These are phyloP conservation scores for Anacardium occidentale DNA, from an alignment of 345 rosid species.

Conservation along the genomic window DNA sequence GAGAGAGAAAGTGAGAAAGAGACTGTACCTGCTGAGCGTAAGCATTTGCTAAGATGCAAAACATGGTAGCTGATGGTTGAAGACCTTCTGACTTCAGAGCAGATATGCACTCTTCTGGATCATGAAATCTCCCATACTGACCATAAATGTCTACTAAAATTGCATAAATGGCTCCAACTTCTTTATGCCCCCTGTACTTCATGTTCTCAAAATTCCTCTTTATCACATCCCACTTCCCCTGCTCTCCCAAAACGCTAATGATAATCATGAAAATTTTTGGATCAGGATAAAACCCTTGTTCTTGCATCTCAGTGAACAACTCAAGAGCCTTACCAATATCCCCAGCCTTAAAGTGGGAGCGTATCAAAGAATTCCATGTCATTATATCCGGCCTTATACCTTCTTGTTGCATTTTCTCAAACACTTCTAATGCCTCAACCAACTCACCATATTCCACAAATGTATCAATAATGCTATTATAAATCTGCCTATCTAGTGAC, in stretches of 20 bases:
- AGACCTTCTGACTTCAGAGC: constrained; percentile 55
- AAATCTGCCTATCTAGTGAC: constrained; percentile 49
- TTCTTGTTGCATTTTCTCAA: constrained; percentile 44
- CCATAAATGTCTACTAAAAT: constrained; percentile 60
- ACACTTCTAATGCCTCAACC: constrained; percentile 49
- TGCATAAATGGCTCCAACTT: constrained; percentile 45
- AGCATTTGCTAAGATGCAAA: constrained; percentile 68
- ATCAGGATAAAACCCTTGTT: constrained; percentile 60
- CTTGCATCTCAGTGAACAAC: constrained; percentile 55
- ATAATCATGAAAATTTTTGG: constrained; percentile 53
- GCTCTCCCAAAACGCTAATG: constrained; percentile 58
- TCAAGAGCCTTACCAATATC: constrained; percentile 43
- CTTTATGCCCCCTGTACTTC: constrained; percentile 39
- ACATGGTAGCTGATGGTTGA: constrained; percentile 43
- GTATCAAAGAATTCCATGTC: constrained; percentile 62
- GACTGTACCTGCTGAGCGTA: constrained; percentile 69
- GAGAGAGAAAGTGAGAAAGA: not conserved
- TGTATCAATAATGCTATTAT: constrained; percentile 56
- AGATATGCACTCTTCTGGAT: constrained; percentile 51
- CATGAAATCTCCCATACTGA: constrained; percentile 53
- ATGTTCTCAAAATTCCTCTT: constrained; percentile 40
- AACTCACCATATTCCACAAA: constrained; percentile 63
- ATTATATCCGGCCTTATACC: constrained; percentile 50
- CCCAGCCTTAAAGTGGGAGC: constrained; percentile 66
- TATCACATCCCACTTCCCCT: constrained; percentile 60